Conservation (phyloP, 495 filamentous ascomycete genomes). For the Copromyces sp. region DNA sequence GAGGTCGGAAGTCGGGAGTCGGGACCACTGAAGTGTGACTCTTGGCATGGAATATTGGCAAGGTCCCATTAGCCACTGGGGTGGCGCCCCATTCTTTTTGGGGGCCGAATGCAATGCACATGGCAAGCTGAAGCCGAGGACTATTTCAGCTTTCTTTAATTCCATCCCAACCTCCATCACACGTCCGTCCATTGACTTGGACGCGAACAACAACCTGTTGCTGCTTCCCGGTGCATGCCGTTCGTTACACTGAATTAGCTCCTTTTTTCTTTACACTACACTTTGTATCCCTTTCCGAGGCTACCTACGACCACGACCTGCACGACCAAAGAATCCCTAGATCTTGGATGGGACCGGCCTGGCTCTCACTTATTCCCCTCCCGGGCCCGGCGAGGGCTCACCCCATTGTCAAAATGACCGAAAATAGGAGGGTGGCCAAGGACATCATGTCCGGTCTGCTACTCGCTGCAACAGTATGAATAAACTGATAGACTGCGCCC, state of each 20-base stretch:
- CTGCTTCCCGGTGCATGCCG: not conserved
- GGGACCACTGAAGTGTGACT: not conserved
- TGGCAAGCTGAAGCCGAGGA: not conserved
- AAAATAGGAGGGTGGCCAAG: not conserved
- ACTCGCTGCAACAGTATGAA: conserved; percentile 15
- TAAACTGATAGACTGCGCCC: not conserved
- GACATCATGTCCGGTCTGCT: conserved; percentile 18
- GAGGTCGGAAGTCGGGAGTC: not conserved
- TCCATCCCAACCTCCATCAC: not conserved
- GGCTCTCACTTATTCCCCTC: not conserved
- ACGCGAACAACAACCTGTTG: not conserved
- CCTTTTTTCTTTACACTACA: not conserved
- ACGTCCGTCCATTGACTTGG: not conserved
- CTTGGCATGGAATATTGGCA: not conserved
- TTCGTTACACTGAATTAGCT: not conserved
- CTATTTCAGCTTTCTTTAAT: not conserved
- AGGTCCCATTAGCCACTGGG: not conserved
- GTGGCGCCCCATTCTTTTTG: not conserved
- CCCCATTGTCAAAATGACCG: not conserved
- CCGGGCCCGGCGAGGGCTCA: not conserved
- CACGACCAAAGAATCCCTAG: not conserved
- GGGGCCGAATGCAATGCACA: not conserved
- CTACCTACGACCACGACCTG: not conserved
- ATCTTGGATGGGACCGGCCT: not conserved
- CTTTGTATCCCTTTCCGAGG: not conserved